Conservation (phyloP, 306 rosid species). For the Cucurbita argyrosperma region DNA sequence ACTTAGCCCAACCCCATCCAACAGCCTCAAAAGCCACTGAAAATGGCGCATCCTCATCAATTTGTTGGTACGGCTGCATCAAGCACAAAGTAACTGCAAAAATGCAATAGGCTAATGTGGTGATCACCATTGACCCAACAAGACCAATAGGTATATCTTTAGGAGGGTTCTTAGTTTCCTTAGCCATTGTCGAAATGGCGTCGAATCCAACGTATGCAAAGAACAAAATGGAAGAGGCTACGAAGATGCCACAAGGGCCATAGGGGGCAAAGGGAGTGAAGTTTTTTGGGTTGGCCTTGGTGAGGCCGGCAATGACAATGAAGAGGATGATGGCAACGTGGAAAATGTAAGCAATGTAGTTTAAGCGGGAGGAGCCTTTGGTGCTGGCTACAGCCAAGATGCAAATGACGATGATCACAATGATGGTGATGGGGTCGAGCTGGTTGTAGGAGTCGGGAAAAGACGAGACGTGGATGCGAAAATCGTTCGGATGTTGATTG, state of each 20-base stretch:
- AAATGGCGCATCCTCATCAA: slow-evolving; percentile 40
- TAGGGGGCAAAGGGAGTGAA: slow-evolving; percentile 19
- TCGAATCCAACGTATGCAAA: slow-evolving; percentile 80
- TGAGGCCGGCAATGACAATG: slow-evolving; percentile 60
- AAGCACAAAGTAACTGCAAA: slow-evolving; percentile 59
- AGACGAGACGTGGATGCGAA: slow-evolving; percentile 28
- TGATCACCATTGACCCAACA: slow-evolving; percentile 57
- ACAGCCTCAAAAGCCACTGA: slow-evolving; percentile 50
- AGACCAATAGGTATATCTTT: slow-evolving; percentile 78
- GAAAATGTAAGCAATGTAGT: slow-evolving; percentile 53
- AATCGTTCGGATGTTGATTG: slow-evolving; percentile 31
- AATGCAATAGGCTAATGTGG: slow-evolving; percentile 29
- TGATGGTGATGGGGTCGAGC: slow-evolving; percentile 64
- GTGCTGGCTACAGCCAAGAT: slow-evolving; percentile 52
- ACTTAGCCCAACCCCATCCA: slow-evolving; percentile 79
- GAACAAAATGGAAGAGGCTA: slow-evolving; percentile 62
- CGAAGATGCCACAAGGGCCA: slow-evolving; percentile 37
- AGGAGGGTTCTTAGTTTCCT: slow-evolving; percentile 68
- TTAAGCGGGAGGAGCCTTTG: slow-evolving; percentile 67
- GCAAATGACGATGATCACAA: slow-evolving; percentile 23
- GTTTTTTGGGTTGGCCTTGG: slow-evolving; percentile 42
- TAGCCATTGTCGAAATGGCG: slow-evolving; percentile 72
- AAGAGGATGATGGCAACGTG: slow-evolving; percentile 42
- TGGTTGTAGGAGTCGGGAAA: slow-evolving; percentile 15
- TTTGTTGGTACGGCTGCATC: slow-evolving; percentile 19